Evolutionary conservation across 495 filamentous ascomycete genomes (phyloP).

Genomic region (Venustampulla echinocandica): DNA sequence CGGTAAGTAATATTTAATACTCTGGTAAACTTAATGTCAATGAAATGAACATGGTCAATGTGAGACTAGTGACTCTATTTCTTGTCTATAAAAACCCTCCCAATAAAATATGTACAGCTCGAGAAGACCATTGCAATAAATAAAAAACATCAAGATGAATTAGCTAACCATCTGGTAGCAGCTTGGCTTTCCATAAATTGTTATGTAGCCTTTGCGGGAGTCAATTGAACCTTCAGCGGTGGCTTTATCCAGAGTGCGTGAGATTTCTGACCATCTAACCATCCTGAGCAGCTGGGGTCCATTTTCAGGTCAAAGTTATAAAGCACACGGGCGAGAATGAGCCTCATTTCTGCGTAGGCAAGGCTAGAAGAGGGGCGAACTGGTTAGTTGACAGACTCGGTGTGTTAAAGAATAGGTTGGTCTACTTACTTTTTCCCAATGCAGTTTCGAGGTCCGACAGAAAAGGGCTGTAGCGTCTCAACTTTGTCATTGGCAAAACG

Average conservation of each 20-base stretch:
- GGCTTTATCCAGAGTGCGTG: not conserved
- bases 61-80: too few relatives aligned
- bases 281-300: not conserved
- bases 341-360: conserved; percentile 44
- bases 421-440: conserved; percentile 46
- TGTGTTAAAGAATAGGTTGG: conserved; percentile 23
- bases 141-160: too few relatives aligned
- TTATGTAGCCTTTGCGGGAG: too few relatives aligned
- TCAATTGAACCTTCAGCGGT: not conserved
- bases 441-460: conserved; percentile 49
- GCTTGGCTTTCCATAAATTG: too few relatives aligned
- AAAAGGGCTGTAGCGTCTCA: conserved; percentile 47
- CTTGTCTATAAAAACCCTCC: too few relatives aligned
- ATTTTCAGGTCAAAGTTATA: conserved; percentile 41
- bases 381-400: conserved; percentile 17
- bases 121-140: too few relatives aligned
- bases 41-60: too few relatives aligned
- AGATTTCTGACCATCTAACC: not conserved
- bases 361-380: conserved; percentile 14
- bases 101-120: too few relatives aligned
- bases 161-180: too few relatives aligned
- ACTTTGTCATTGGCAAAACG: conserved; percentile 33
- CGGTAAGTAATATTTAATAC: too few relatives aligned
- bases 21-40: too few relatives aligned
- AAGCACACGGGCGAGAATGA: conserved; percentile 44